These are phyloP conservation scores for Penicillium sp. DNA, from an alignment of 2,329 filamentous ascomycete species.

Conservation along the genomic window DNA sequence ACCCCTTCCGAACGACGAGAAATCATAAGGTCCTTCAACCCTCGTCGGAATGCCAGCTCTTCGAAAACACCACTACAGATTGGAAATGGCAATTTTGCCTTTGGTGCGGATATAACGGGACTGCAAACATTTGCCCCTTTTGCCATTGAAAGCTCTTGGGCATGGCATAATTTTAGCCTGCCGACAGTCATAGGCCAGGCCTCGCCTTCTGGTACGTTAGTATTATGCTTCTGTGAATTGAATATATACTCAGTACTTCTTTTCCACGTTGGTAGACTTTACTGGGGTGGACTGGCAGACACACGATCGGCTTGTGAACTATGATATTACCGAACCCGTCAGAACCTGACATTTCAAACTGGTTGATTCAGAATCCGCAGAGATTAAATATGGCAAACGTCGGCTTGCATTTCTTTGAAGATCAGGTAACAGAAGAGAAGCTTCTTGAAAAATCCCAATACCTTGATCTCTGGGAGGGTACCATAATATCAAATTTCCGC, in stretches of 20 bases:
- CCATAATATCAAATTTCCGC: conserved; percentile 1
- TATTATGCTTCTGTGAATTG: not conserved
- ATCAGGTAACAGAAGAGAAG: conserved; percentile 47
- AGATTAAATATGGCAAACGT: conserved; percentile 56
- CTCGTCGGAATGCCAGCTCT: conserved; percentile 54
- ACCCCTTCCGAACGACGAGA: conserved; percentile 1
- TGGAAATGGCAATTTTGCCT: conserved; percentile 55
- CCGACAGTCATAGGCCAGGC: conserved; percentile 41
- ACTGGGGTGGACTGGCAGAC: conserved; percentile 52
- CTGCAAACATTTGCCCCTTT: conserved; percentile 51
- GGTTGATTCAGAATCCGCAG: conserved; percentile 60
- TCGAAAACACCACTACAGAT: conserved; percentile 57
- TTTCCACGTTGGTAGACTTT: conserved; percentile 29
- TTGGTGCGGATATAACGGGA: conserved; percentile 49
- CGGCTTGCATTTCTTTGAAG: conserved; percentile 50
- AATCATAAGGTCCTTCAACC: conserved; percentile 46
- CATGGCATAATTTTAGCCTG: conserved; percentile 52
- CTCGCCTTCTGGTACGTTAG: conserved; percentile 25
- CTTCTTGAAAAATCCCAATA: conserved; percentile 20
- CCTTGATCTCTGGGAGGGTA: conserved; percentile 9
- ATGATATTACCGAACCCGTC: conserved; percentile 48
- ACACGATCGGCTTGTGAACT: conserved; percentile 49
- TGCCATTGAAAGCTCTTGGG: conserved; percentile 50
- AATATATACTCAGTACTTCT: not conserved
- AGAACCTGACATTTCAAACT: conserved; percentile 52